phyloP scores from a whole-genome alignment of 2,329 filamentous ascomycete genomes.

The Penicillium italicum region DNA sequence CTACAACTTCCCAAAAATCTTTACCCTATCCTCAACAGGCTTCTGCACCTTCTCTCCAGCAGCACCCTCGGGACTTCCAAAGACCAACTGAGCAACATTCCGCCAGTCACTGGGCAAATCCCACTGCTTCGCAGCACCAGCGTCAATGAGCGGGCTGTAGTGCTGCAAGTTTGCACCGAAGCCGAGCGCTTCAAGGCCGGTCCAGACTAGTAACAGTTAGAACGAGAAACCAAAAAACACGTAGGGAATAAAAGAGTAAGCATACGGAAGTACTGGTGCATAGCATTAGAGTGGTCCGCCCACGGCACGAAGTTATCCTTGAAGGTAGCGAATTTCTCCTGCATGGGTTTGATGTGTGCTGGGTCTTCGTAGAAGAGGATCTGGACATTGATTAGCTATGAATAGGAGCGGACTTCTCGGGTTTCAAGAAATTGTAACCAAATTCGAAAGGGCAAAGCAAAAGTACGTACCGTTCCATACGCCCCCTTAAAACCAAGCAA shows the following conservation, averaged over 20 bases:
- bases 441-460: neutral
- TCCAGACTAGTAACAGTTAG: slow-evolving; percentile 57
- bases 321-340: slow-evolving; percentile 68
- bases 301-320: slow-evolving; percentile 75
- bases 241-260: neutral
- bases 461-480: slow-evolving; percentile 58
- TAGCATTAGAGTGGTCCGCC: slow-evolving; percentile 72
- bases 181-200: slow-evolving; percentile 75
- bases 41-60: slow-evolving; percentile 62
- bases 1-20: slow-evolving; percentile 52
- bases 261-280: slow-evolving; percentile 68
- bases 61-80: slow-evolving; percentile 59
- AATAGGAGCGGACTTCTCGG: neutral
- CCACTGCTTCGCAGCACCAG: slow-evolving; percentile 66
- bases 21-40: slow-evolving; percentile 64
- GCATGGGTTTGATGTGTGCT: slow-evolving; percentile 60
- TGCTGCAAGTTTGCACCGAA: slow-evolving; percentile 88
- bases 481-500: slow-evolving; percentile 62
- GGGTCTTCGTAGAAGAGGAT: slow-evolving; percentile 85
- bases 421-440: slow-evolving; percentile 43
- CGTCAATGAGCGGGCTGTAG: slow-evolving; percentile 84
- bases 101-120: slow-evolving; percentile 68
- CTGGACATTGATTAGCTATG: slow-evolving; percentile 16
- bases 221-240: neutral
- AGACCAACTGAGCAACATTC: slow-evolving; percentile 79